A percentile compares a stretch with the other conserved stretches of the same genome.
phyloP scores from a whole-genome alignment of 805 yeast genomes.

The Naumovozyma baii region DNA sequence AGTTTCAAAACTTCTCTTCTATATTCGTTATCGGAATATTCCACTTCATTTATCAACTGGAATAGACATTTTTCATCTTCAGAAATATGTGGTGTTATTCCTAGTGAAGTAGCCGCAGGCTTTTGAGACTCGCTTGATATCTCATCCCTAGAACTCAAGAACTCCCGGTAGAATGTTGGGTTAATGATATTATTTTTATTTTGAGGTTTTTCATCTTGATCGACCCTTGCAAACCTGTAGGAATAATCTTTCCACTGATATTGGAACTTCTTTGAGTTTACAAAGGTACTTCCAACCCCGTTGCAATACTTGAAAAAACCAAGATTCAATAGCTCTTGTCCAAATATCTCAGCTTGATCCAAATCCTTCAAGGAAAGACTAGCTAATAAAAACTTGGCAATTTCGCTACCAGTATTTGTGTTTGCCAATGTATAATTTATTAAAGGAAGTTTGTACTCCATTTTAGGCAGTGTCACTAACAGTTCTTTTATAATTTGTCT shows the following conservation, averaged over 20 bases:
- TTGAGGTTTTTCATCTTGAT: background rate
- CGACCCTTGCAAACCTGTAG: conserved; percentile 42
- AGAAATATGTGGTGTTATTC: conserved; percentile 12
- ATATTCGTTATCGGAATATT: conserved; percentile 47
- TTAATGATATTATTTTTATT: too few species aligned
- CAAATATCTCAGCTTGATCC: conserved; percentile 58
- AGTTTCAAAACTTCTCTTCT: conserved; percentile 44
- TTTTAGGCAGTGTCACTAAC: conserved; percentile 42
- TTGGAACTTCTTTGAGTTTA: conserved; percentile 60
- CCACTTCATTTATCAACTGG: conserved; percentile 48
- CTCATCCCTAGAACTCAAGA: background rate
- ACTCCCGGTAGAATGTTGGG: background rate
- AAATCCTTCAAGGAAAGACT: conserved; percentile 30
- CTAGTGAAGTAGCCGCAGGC: background rate
- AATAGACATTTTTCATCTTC: conserved; percentile 38
- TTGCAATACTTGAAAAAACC: conserved; percentile 48
- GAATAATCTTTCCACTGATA: conserved; percentile 77
- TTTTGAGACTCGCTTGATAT: background rate
- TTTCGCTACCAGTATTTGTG: conserved; percentile 29
- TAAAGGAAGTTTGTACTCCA: conserved; percentile 52
- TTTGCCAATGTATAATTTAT: conserved; percentile 30
- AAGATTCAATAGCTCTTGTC: conserved; percentile 55
- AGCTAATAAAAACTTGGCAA: conserved; percentile 23
- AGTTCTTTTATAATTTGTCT: conserved; percentile 35
- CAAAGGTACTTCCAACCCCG: conserved; percentile 62